phyloP scores from a whole-genome alignment of 805 yeast genomes.

The Zygotorulaspora danielsina region DNA sequence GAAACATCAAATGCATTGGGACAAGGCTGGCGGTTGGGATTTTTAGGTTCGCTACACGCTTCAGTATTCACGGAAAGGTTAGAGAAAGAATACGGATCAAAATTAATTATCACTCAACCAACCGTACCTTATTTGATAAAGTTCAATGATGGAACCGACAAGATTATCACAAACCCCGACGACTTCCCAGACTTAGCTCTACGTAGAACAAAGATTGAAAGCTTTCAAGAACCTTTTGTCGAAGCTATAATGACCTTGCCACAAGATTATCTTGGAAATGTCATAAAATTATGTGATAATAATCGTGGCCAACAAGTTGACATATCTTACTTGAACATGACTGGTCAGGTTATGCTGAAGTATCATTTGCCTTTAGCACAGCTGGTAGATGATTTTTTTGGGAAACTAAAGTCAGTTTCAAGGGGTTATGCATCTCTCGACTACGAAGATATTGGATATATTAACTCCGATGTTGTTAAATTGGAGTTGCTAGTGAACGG shows the following conservation, averaged over 20 bases:
- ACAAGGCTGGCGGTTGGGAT: conserved; percentile 96
- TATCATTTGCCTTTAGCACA: conserved; percentile 84
- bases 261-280: conserved; percentile 79
- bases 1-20: conserved; percentile 94
- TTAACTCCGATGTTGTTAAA: conserved; percentile 73
- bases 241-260: conserved; percentile 90
- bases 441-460: conserved; percentile 90
- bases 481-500: conserved; percentile 89
- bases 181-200: conserved; percentile 68
- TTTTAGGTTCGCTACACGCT: conserved; percentile 91
- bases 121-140: conserved; percentile 87
- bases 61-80: conserved; percentile 88
- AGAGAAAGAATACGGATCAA: conserved; percentile 91
- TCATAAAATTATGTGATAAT: conserved; percentile 78
- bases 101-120: conserved; percentile 88
- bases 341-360: conserved; percentile 76
- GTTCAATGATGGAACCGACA: conserved; percentile 59
- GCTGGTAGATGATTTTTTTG: conserved; percentile 92
- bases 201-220: conserved; percentile 39
- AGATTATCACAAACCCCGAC: conserved; percentile 80
- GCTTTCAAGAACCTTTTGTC: conserved; percentile 78
- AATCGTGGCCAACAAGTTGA: conserved; percentile 82
- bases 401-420: conserved; percentile 83
- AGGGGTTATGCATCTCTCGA: conserved; percentile 92
- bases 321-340: conserved; percentile 58